phyloP scores from a whole-genome alignment of 2,329 filamentous ascomycete genomes.

The Metarhizium guizhouense region DNA sequence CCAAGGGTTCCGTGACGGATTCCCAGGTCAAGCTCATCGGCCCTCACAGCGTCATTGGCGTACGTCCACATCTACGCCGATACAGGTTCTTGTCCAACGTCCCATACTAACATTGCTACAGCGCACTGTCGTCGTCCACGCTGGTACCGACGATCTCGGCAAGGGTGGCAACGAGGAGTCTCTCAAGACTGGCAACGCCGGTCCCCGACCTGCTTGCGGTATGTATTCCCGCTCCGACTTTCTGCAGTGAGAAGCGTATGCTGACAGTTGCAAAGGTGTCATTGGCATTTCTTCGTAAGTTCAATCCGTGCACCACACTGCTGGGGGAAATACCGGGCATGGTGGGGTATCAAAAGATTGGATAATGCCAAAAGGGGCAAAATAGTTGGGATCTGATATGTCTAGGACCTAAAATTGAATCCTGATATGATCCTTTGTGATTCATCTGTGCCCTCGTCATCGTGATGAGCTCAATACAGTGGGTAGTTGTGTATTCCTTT shows the following conservation, averaged over 20 bases:
- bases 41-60: conserved; percentile 87
- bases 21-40: conserved; percentile 91
- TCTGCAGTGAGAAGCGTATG: background rate
- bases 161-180: conserved; percentile 88
- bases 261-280: conserved; percentile 48
- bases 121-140: conserved; percentile 93
- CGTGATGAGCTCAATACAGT: background rate
- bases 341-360: background rate
- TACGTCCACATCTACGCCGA: conserved; percentile 34
- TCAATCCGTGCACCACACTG: background rate
- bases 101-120: conserved; percentile 24
- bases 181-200: conserved; percentile 97
- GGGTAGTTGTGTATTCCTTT: background rate
- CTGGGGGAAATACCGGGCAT: background rate
- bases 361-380: background rate
- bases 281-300: conserved; percentile 75
- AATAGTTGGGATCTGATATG: background rate
- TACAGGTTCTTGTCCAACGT: background rate
- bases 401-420: background rate
- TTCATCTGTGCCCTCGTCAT: background rate
- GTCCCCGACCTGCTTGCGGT: conserved; percentile 89
- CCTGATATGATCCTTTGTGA: background rate
- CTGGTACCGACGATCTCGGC: conserved; percentile 93
- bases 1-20: conserved; percentile 72
- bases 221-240: conserved; percentile 26